Percentiles rank a stretch among this genome's conserved stretches.
These are phyloP conservation scores for Aspergillus tamarii DNA, from an alignment of 2,329 filamentous ascomycete genomes.

Conservation along the genomic window DNA sequence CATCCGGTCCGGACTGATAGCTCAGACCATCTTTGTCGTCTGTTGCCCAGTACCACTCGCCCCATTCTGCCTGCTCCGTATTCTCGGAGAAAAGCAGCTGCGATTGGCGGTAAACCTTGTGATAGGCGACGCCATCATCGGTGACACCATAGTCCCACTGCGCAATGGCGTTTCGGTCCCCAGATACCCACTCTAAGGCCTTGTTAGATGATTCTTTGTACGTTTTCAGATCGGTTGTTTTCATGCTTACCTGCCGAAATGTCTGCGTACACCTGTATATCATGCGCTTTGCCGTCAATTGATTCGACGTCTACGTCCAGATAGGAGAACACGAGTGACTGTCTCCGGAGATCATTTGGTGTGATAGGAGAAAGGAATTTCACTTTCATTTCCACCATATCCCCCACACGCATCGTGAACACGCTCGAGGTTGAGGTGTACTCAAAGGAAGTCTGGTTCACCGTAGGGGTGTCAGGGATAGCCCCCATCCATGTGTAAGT, in stretches of 20 bases:
- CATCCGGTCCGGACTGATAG: constrained; percentile 52
- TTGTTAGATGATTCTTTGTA: background rate
- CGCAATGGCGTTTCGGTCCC: constrained; percentile 59
- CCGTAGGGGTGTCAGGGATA: constrained; percentile 48
- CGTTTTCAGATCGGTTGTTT: background rate
- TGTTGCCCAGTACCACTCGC: constrained; percentile 58
- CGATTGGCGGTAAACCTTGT: constrained; percentile 56
- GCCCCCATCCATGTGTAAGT: constrained; percentile 75
- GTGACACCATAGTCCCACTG: constrained; percentile 64
- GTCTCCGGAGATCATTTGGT: constrained; percentile 66
- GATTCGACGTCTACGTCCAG: constrained; percentile 66
- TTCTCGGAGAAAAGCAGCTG: constrained; percentile 53
- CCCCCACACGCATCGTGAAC: constrained; percentile 68
- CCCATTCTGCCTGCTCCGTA: constrained; percentile 56
- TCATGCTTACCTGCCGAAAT: constrained; percentile 64
- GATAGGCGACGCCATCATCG: constrained; percentile 61
- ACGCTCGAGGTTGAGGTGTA: constrained; percentile 74
- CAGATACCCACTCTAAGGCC: constrained; percentile 69
- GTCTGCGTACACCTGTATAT: constrained; percentile 73
- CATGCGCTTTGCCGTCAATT: constrained; percentile 63
- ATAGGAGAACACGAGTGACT: constrained; percentile 73
- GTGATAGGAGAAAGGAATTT: constrained; percentile 73
- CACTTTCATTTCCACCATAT: constrained; percentile 65
- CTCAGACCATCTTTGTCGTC: constrained; percentile 45
- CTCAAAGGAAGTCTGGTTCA: constrained; percentile 64